phyloP scores from a whole-genome alignment of 2,329 filamentous ascomycete genomes.

The Fusarium bactridioides region DNA sequence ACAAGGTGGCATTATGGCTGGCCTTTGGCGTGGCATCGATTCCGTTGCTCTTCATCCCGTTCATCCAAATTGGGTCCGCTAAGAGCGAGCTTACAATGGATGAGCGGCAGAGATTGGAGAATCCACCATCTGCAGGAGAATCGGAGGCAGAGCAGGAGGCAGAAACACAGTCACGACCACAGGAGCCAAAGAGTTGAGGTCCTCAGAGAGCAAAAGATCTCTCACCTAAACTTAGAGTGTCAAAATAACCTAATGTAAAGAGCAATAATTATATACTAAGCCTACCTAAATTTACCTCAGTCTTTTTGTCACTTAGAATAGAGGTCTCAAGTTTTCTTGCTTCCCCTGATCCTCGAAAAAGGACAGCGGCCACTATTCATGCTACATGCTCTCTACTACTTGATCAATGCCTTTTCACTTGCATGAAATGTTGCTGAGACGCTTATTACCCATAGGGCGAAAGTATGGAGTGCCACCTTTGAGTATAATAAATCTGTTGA shows the following conservation, averaged over 20 bases:
- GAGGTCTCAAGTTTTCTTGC: neutral
- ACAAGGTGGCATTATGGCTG: constrained; percentile 41
- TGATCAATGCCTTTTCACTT: neutral
- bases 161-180: neutral
- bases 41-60: constrained; percentile 31
- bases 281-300: neutral
- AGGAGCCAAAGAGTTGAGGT: constrained; percentile 10
- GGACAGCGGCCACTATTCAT: neutral
- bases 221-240: neutral
- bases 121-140: constrained; percentile 11
- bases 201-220: neutral
- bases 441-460: neutral
- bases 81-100: constrained; percentile 41
- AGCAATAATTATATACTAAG: neutral
- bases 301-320: neutral
- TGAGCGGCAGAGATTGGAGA: constrained; percentile 35
- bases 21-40: constrained; percentile 34
- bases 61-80: constrained; percentile 39
- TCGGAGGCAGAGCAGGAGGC: constrained; percentile 7
- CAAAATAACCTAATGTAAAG: neutral
- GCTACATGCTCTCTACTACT: neutral
- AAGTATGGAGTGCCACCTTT: neutral
- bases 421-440: neutral
- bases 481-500: neutral
- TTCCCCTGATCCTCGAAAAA: neutral